Conservation (phyloP, 1,284 basidiomycete species). For the Leccinum subrobustum region DNA sequence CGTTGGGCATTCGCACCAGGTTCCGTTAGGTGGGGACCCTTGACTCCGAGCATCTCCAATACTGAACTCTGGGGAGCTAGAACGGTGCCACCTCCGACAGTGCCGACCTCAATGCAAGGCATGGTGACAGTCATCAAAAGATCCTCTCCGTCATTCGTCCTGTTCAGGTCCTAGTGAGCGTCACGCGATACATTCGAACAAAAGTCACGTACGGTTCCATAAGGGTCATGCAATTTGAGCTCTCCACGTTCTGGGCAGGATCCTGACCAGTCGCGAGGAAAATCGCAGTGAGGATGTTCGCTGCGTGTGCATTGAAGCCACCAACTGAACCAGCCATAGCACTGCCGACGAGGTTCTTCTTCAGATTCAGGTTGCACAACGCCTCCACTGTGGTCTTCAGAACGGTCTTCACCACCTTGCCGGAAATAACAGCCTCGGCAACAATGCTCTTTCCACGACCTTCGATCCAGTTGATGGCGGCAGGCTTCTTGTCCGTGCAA, state of each 20-base stretch:
- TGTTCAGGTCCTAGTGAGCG: constrained; percentile 33
- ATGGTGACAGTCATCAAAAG: constrained; percentile 90
- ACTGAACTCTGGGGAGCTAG: constrained; percentile 86
- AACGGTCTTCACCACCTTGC: constrained; percentile 84
- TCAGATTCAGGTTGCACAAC: constrained; percentile 84
- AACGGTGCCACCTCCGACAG: constrained; percentile 94
- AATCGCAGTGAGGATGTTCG: constrained; percentile 95
- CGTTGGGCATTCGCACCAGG: constrained; percentile 88
- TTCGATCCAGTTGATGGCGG: constrained; percentile 99
- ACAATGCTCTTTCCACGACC: constrained; percentile 97
- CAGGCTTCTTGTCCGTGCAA: constrained; percentile 99
- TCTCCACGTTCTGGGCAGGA: constrained; percentile 98
- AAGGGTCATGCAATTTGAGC: constrained; percentile 96
- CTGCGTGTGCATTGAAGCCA: constrained; percentile 98
- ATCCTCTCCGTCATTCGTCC: constrained; percentile 87
- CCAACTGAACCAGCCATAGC: constrained; percentile 98
- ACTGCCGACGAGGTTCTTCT: constrained; percentile 98
- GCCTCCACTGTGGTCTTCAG: constrained; percentile 96
- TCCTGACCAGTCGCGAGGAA: constrained; percentile 99
- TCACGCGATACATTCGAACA: not conserved
- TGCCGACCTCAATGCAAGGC: constrained; percentile 96
- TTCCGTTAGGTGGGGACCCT: constrained; percentile 78
- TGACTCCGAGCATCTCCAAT: constrained; percentile 89
- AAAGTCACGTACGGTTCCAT: constrained; percentile 87
- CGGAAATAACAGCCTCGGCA: constrained; percentile 92